Evolutionary conservation across 1,284 basidiomycete species (phyloP), one percentile per base, ranked within the genome.

Genomic region (Pascua guehoae): DNA sequence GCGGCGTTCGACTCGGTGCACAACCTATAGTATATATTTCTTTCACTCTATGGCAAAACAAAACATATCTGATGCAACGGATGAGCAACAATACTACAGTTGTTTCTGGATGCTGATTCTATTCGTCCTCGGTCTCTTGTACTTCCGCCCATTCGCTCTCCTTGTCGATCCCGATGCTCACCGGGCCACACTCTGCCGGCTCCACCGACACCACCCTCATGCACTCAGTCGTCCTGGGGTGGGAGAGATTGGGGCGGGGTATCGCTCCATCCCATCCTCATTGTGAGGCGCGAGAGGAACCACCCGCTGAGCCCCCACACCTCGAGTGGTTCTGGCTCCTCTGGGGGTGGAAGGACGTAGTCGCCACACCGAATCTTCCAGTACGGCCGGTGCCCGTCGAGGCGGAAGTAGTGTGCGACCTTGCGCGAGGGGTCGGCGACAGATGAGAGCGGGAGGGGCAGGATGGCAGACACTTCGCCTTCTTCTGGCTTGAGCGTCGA

Each of bases 301-400:
- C 74, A 75, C 8, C 70, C 74, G 40, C 66, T 70, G 42, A 75
- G 56, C 1, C 74, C 74, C 74, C 74, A 75, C 0, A 74, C 60
- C 58, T 75, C 71, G 47, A 73, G 58, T 40, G 39, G 17, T 45
- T 48, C 12, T 15, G 17, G 12, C 56, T 56, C 51, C 47, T 59
- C 60, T 2, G 49, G 56, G 32, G 55, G 54, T 11, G 54, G 56
- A 38, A 56, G 16, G 15, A 67, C 55, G 24, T 68, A 56, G 55
- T 75, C 71, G 10, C 57, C 62, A 10, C 58, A 62, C 24, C 57
- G 50, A 56, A 71, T 63, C 61, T 70, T 71, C 54, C 66, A 66
- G 52, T 75, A 75, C 8, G 74, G 70, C 46, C 62, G 59, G 12
- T 44, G 53, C 0, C 63, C 53, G 45, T 70, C 64, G 11, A 72